Evolutionary conservation across 768 basidiomycete species (phyloP).

Genomic region (Pholiota conissans): DNA sequence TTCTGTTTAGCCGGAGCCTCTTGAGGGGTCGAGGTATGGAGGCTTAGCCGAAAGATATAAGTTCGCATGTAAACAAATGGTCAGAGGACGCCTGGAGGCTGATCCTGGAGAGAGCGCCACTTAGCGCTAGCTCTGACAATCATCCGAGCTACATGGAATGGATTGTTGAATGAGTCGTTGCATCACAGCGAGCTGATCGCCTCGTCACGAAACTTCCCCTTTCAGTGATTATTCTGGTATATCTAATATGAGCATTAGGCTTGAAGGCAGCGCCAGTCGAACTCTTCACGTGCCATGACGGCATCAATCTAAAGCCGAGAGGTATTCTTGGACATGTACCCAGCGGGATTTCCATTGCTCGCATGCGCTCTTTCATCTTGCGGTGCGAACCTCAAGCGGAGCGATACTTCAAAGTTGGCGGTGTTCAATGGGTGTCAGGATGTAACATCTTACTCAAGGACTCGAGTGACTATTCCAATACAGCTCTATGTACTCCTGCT

Average conservation of each 20-base stretch:
- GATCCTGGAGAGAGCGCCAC: background rate
- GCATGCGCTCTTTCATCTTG: slow-evolving; percentile 7
- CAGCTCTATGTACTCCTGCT: background rate
- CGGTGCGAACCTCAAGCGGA: slow-evolving; percentile 16
- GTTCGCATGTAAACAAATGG: background rate
- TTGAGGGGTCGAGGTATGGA: slow-evolving; percentile 3
- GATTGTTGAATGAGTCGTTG: slow-evolving; percentile 12
- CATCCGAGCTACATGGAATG: slow-evolving; percentile 19
- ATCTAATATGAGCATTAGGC: background rate
- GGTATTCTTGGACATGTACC: slow-evolving; percentile 3
- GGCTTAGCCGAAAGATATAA: background rate
- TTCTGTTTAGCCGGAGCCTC: slow-evolving; percentile 4
- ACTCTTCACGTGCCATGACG: slow-evolving; percentile 6
- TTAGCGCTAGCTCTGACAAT: slow-evolving; percentile 10
- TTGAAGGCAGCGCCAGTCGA: background rate
- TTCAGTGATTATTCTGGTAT: slow-evolving; percentile 4
- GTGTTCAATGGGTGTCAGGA: background rate
- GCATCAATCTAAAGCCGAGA: slow-evolving; percentile 11
- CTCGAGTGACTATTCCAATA: slow-evolving; percentile 2
- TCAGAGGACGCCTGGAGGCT: background rate
- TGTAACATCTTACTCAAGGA: slow-evolving; percentile 1
- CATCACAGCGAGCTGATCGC: slow-evolving; percentile 28
- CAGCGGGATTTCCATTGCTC: slow-evolving; percentile 2
- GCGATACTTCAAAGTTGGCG: slow-evolving; percentile 1
- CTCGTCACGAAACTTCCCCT: slow-evolving; percentile 11